Evolutionary conservation across 2,329 filamentous ascomycete genomes (phyloP), one percentile per base, ranked within the genome.

Genomic region (Nigrospora oryzae): DNA sequence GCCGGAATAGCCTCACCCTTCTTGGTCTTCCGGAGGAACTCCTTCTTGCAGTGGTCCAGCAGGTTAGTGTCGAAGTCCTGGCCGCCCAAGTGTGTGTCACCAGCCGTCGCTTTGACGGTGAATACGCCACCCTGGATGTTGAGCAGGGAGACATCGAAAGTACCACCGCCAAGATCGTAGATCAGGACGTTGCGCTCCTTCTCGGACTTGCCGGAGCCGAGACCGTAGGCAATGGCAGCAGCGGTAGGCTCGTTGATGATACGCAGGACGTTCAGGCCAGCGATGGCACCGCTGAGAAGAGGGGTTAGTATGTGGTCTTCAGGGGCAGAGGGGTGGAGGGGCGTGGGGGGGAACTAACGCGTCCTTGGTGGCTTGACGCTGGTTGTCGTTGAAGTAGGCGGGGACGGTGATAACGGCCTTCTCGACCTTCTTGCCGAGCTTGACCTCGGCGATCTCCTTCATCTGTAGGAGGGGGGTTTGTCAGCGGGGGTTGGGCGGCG

Each of bases 341-440:
- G 23, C 23, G 23, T 28, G 23, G 23, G 23, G 23, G 23, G 7
- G 2, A 10, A 5, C 23, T 28, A 7, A 28, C 23, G 93, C 93
- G 66, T 97, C 93, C 84, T 97, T 97, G 75, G 93, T 98, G 56
- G 93, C 88, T 75, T 97, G 93, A 75, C 93, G 86, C 79, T 98
- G 93, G 80, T 95, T 95, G 83, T 98, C 93, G 81, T 97, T 97
- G 88, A 98, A 98, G 82, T 98, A 98, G 66, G 93, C 93, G 47
- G 93, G 93, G 48, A 97, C 93, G 51, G 93, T 98, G 71, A 98
- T 90, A 68, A 98, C 93, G 54, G 93, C 93, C 83, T 97, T 97
- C 75, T 93, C 84, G 63, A 97, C 90, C 78, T 93, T 95, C 85
- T 94, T 95, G 71, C 89, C 93, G 61, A 98, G 83, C 82, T 98